Percentiles rank a stretch among this genome's conserved stretches.
Evolutionary conservation across 768 basidiomycete species (phyloP).

Genomic region (Leccinellum luteum): DNA sequence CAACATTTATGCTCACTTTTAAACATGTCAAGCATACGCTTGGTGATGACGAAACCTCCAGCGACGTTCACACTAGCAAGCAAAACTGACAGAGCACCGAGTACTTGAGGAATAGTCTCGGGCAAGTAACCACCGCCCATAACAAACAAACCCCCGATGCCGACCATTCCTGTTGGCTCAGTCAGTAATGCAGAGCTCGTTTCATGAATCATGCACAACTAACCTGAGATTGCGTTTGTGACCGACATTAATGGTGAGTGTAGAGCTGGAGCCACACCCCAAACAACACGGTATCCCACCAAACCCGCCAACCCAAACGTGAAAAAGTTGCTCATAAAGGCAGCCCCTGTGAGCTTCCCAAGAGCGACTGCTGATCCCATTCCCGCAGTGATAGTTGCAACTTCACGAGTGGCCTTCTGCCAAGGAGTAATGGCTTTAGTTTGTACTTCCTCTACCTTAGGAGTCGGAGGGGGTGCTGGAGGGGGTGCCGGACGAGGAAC

Average conservation of each 20-base stretch:
- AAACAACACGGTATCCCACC: conserved; percentile 86
- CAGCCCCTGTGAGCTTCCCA: conserved; percentile 75
- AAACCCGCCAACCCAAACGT: conserved; percentile 84
- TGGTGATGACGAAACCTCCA: conserved; percentile 86
- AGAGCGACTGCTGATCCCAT: conserved; percentile 73
- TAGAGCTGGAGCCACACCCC: conserved; percentile 85
- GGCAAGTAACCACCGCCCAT: conserved; percentile 90
- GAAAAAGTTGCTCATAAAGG: conserved; percentile 88
- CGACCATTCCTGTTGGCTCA: conserved; percentile 58
- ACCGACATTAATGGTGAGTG: conserved; percentile 92
- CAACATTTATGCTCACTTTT: conserved; percentile 50
- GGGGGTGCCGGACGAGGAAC: conserved; percentile 66
- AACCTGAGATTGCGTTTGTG: conserved; percentile 84
- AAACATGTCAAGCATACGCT: conserved; percentile 93
- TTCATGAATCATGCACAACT: conserved; percentile 22
- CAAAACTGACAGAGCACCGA: conserved; percentile 83
- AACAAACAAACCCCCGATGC: conserved; percentile 82
- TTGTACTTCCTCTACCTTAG: conserved; percentile 45
- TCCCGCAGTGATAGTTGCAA: conserved; percentile 68
- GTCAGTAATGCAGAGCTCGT: background rate
- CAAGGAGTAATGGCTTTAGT: conserved; percentile 73
- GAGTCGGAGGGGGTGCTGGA: conserved; percentile 52
- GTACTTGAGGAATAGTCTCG: conserved; percentile 72
- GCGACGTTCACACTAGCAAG: conserved; percentile 86
- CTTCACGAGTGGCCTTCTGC: conserved; percentile 77